Evolutionary conservation across 139 green algal species (phyloP).

Genomic region (Tetraselmis chui): DNA sequence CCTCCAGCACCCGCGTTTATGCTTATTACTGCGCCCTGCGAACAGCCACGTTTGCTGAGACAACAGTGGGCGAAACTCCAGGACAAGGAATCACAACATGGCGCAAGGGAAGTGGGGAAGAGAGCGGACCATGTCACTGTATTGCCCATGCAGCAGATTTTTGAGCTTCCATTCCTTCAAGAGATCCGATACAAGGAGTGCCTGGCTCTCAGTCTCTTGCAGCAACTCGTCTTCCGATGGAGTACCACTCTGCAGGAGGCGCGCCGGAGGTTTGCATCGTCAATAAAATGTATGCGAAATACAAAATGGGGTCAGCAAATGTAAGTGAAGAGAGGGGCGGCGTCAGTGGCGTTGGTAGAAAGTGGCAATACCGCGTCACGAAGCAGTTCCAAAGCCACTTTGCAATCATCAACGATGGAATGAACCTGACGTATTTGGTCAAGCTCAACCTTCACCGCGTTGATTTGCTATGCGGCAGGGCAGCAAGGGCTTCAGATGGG

Average conservation of each 20-base stretch:
- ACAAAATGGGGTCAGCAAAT: not conserved
- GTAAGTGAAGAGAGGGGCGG: not conserved
- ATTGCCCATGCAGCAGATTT: conserved; percentile 60
- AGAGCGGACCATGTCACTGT: conserved; percentile 29
- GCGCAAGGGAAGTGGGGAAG: conserved; percentile 19
- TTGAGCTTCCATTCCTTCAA: conserved; percentile 47
- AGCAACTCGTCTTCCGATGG: conserved; percentile 17
- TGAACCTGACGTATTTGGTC: conserved; percentile 19
- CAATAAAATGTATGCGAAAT: not conserved
- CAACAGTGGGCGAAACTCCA: not conserved
- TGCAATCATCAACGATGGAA: conserved; percentile 24
- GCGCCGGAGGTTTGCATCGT: not conserved
- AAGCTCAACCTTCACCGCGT: not conserved
- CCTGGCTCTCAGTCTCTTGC: conserved; percentile 19
- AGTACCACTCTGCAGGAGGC: conserved; percentile 5
- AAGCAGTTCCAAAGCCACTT: conserved; percentile 46
- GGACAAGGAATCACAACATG: not conserved
- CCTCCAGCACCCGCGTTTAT: conserved; percentile 71
- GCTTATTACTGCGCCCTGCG: conserved; percentile 24
- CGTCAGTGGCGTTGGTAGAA: not conserved
- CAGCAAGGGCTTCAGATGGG: conserved; percentile 1
- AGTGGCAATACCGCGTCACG: conserved; percentile 50
- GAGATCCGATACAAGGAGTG: conserved; percentile 3
- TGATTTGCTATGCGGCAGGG: not conserved
- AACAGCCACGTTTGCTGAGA: conserved; percentile 14